These are phyloP conservation scores for Paradendryphiella salina DNA, from an alignment of 2,329 filamentous ascomycete species.

Conservation along the genomic window DNA sequence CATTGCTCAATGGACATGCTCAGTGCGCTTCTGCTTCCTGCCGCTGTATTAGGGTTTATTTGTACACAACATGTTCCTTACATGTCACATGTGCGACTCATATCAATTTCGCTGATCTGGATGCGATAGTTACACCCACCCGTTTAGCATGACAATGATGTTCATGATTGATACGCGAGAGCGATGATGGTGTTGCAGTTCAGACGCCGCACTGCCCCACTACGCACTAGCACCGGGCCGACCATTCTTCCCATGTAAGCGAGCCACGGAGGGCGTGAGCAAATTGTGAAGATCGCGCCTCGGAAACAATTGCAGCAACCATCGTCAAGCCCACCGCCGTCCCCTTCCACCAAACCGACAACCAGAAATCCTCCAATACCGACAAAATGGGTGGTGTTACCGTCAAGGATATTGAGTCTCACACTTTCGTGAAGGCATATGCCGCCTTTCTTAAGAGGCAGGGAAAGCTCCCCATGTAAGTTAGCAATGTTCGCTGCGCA, in stretches of 20 bases:
- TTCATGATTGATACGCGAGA: neutral
- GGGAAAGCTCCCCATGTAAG: conserved; percentile 79
- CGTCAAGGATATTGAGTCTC: conserved; percentile 86
- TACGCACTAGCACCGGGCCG: conserved; percentile 21
- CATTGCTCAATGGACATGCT: too few relatives aligned
- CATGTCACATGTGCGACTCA: too few relatives aligned
- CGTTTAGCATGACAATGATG: neutral
- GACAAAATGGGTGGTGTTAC: conserved; percentile 79
- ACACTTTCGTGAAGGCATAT: conserved; percentile 87
- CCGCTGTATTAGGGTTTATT: too few relatives aligned
- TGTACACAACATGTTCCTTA: too few relatives aligned
- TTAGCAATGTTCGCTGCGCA: conserved; percentile 2
- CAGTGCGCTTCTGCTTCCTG: too few relatives aligned
- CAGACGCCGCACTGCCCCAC: neutral
- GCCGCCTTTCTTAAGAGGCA: conserved; percentile 90
- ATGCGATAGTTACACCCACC: too few relatives aligned
- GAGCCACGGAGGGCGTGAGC: conserved; percentile 20
- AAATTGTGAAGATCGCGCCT: conserved; percentile 5
- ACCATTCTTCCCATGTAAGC: conserved; percentile 29
- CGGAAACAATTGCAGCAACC: conserved; percentile 20
- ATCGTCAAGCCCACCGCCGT: conserved; percentile 30
- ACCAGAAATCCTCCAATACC: conserved; percentile 49
- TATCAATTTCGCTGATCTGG: too few relatives aligned
- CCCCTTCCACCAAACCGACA: conserved; percentile 18
- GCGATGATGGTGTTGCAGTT: neutral